phyloP scores from a whole-genome alignment of 2,329 filamentous ascomycete genomes.

The Penicillium sp. region DNA sequence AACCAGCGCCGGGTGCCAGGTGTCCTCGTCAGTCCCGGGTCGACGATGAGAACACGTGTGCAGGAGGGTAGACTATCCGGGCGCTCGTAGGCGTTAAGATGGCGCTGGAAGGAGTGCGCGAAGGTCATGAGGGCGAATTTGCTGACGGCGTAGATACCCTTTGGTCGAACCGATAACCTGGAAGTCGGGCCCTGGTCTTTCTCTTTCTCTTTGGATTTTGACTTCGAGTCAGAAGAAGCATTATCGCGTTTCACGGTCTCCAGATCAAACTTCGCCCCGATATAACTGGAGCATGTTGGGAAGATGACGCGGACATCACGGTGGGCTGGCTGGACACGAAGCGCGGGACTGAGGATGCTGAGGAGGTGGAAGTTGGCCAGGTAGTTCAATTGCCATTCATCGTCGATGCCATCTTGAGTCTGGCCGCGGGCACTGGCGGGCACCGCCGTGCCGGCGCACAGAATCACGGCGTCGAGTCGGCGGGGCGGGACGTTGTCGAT shows the following conservation, averaged over 20 bases:
- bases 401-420: slow-evolving; percentile 80
- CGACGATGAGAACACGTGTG: slow-evolving; percentile 80
- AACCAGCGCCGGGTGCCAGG: slow-evolving; percentile 88
- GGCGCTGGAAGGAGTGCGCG: slow-evolving; percentile 88
- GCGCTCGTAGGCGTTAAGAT: slow-evolving; percentile 80
- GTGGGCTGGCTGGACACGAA: slow-evolving; percentile 89
- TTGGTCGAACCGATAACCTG: slow-evolving; percentile 4
- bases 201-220: background rate
- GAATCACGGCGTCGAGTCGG: slow-evolving; percentile 84
- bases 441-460: slow-evolving; percentile 78
- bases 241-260: slow-evolving; percentile 27
- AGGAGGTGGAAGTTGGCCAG: slow-evolving; percentile 94
- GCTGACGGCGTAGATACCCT: slow-evolving; percentile 64
- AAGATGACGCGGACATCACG: slow-evolving; percentile 89
- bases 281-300: slow-evolving; percentile 85
- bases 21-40: slow-evolving; percentile 83
- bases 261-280: slow-evolving; percentile 69
- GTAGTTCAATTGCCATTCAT: slow-evolving; percentile 94
- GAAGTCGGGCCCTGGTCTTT: slow-evolving; percentile 10
- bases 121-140: slow-evolving; percentile 84
- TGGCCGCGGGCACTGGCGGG: slow-evolving; percentile 57
- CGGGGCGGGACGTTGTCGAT: slow-evolving; percentile 92
- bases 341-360: slow-evolving; percentile 85
- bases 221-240: background rate
- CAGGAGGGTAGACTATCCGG: slow-evolving; percentile 84